Evolutionary conservation across 768 basidiomycete genomes (phyloP).

Genomic region (Lyophyllum atratum): DNA sequence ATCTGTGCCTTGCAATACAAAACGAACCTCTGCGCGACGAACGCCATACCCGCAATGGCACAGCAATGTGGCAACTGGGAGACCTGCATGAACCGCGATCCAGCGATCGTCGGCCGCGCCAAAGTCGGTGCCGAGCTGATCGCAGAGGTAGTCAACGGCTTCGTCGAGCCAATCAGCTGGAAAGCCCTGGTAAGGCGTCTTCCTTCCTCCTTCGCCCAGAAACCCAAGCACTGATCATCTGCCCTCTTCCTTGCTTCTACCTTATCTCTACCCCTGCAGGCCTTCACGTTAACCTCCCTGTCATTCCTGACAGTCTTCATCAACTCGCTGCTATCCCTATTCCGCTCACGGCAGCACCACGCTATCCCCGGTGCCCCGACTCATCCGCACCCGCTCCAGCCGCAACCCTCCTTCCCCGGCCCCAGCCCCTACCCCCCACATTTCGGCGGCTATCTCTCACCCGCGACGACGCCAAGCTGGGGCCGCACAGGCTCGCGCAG

Average conservation of each 20-base stretch:
- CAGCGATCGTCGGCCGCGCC: constrained; percentile 84
- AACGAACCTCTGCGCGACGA: constrained; percentile 77
- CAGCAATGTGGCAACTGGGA: constrained; percentile 90
- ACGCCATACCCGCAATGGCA: constrained; percentile 85
- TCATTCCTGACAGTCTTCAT: constrained; percentile 79
- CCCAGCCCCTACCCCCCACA: constrained; percentile 44
- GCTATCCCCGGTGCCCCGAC: constrained; percentile 31
- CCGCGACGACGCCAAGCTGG: constrained; percentile 51
- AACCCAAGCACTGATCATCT: constrained; percentile 14
- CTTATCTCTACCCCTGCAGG: constrained; percentile 37
- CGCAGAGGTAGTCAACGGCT: constrained; percentile 94
- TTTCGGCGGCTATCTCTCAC: constrained; percentile 48
- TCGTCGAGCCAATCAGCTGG: constrained; percentile 97
- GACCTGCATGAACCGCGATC: constrained; percentile 93
- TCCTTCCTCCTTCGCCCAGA: not conserved
- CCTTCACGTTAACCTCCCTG: constrained; percentile 74
- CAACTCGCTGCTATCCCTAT: constrained; percentile 77
- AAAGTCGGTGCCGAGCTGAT: constrained; percentile 92
- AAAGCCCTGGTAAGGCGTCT: constrained; percentile 78
- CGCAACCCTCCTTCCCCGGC: constrained; percentile 34
- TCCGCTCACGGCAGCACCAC: constrained; percentile 66
- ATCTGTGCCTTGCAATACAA: constrained; percentile 81
- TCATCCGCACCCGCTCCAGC: constrained; percentile 24
- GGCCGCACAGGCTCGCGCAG: constrained; percentile 42
- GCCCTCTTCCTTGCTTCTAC: constrained; percentile 2